These are phyloP conservation scores for Rhynchosporium secalis DNA, from an alignment of 2,329 filamentous ascomycete genomes.

Conservation along the genomic window DNA sequence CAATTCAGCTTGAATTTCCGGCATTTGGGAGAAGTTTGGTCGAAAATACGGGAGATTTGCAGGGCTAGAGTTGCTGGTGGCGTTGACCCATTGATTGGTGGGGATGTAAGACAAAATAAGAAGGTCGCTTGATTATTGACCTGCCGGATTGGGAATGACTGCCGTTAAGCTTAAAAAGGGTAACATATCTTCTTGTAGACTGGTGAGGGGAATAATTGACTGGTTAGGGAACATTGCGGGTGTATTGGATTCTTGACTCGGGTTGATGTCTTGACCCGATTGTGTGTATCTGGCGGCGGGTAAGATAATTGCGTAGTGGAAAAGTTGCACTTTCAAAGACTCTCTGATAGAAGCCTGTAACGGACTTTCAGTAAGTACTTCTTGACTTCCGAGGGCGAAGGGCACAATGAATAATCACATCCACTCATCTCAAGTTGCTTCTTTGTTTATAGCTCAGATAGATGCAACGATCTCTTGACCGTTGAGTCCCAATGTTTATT, in stretches of 20 bases:
- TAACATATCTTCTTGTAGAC: not conserved
- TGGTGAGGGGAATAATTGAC: not conserved
- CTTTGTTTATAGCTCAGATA: not conserved
- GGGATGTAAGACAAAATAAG: not conserved
- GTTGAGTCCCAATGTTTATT: not conserved
- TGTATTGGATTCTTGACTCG: too few relatives aligned
- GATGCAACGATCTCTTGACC: too few relatives aligned
- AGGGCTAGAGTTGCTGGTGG: not conserved
- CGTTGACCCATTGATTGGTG: not conserved
- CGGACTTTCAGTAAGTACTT: too few relatives aligned
- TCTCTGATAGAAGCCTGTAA: too few relatives aligned
- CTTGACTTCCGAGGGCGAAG: too few relatives aligned
- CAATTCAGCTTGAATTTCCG: slow-evolving; percentile 2
- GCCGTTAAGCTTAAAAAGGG: not conserved
- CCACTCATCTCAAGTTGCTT: not conserved
- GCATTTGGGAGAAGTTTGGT: not conserved
- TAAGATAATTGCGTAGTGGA: too few relatives aligned
- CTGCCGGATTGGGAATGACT: slow-evolving; percentile 1
- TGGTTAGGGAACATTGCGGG: too few relatives aligned
- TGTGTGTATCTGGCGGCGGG: too few relatives aligned
- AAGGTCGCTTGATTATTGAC: slow-evolving; percentile 5
- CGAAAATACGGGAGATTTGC: too few relatives aligned
- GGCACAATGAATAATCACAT: not conserved
- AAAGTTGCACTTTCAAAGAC: too few relatives aligned
- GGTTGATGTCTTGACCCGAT: too few relatives aligned